Conservation (phyloP, 2,329 filamentous ascomycete species). For the Ophiostoma perfectum region DNA sequence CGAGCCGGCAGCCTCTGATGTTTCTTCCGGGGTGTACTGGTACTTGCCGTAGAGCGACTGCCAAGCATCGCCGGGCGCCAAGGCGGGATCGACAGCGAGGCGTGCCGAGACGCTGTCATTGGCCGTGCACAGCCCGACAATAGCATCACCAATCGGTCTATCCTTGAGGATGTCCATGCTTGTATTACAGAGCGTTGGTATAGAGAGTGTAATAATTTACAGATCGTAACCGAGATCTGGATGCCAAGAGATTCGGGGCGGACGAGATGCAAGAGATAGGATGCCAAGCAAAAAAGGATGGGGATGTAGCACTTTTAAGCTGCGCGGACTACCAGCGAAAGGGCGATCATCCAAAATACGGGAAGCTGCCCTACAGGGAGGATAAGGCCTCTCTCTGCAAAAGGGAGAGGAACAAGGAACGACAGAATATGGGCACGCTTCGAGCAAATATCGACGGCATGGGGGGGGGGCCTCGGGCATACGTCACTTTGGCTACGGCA, state of each 20-base stretch:
- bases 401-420: too few relatives aligned
- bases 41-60: slow-evolving; percentile 47
- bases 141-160: slow-evolving; percentile 38
- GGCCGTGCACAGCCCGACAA: slow-evolving; percentile 49
- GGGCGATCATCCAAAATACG: background rate
- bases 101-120: slow-evolving; percentile 53
- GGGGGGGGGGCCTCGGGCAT: background rate
- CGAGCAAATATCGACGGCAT: too few relatives aligned
- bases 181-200: background rate
- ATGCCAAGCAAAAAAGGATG: slow-evolving; percentile 5
- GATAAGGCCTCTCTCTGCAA: too few relatives aligned
- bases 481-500: background rate
- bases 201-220: background rate
- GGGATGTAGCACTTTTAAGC: slow-evolving; percentile 6
- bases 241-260: background rate
- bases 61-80: slow-evolving; percentile 51
- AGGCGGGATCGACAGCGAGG: slow-evolving; percentile 48
- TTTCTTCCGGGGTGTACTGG: slow-evolving; percentile 26
- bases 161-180: slow-evolving; percentile 16
- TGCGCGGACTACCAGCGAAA: background rate
- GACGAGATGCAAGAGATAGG: background rate
- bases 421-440: too few relatives aligned
- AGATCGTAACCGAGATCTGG: background rate
- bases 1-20: slow-evolving; percentile 26
- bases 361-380: background rate